Evolutionary conservation across 176 grass and related monocot genomes (phyloP).

Genomic region (Saccharum spontaneum): DNA sequence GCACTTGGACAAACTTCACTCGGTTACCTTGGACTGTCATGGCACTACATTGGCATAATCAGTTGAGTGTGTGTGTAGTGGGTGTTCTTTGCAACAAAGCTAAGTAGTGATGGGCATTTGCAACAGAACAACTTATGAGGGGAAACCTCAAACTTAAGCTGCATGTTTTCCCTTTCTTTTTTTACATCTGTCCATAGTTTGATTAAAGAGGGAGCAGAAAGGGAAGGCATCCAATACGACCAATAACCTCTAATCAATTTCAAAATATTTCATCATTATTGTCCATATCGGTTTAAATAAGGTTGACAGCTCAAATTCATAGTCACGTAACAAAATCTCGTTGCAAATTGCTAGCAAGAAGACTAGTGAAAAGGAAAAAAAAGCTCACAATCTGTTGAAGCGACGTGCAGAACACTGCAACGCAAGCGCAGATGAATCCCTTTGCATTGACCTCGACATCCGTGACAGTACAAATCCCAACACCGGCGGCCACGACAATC

Average conservation of each 20-base stretch:
- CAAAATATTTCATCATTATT: neutral
- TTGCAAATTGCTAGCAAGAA: neutral
- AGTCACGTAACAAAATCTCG: neutral
- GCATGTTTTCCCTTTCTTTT: neutral
- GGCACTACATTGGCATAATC: neutral
- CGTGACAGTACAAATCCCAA: slow-evolving; percentile 85
- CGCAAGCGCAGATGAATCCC: slow-evolving; percentile 79
- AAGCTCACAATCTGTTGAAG: slow-evolving; percentile 90
- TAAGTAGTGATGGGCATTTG: neutral
- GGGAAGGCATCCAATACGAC: neutral
- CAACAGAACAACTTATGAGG: neutral
- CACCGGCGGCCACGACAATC: slow-evolving; percentile 72
- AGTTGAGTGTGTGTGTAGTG: neutral
- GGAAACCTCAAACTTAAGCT: neutral
- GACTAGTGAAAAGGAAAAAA: neutral
- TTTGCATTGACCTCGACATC: slow-evolving; percentile 91
- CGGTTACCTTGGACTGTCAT: neutral
- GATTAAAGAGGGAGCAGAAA: neutral
- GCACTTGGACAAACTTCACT: neutral
- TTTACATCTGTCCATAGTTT: neutral
- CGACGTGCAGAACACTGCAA: slow-evolving; percentile 89
- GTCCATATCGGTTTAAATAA: neutral
- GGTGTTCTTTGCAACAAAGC: neutral
- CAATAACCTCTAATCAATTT: neutral
- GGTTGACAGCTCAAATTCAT: neutral